Conservation (phyloP, 805 yeast genomes). For the Clavispora phyllophila region DNA sequence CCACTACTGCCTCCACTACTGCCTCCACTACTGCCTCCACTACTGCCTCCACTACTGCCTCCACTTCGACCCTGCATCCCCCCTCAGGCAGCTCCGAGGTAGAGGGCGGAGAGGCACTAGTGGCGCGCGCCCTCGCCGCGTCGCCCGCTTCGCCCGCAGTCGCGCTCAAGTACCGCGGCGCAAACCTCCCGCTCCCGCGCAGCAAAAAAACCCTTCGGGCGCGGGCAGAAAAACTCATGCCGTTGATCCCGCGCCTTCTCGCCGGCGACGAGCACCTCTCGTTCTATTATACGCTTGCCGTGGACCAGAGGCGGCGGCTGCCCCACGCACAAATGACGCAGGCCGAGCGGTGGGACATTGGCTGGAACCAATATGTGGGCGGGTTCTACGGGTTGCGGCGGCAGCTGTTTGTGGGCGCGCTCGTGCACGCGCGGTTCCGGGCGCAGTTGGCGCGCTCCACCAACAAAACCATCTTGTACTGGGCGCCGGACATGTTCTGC, state of each 20-base stretch:
- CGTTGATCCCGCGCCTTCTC: constrained; percentile 36
- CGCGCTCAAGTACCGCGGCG: constrained; percentile 13
- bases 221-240: constrained; percentile 19
- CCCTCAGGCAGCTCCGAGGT: too few relatives aligned
- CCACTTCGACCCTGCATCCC: background rate
- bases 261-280: constrained; percentile 41
- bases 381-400: constrained; percentile 62
- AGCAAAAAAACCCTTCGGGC: constrained; percentile 27
- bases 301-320: constrained; percentile 33
- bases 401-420: constrained; percentile 45
- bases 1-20: background rate
- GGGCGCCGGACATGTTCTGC: constrained; percentile 55
- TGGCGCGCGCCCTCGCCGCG: background rate
- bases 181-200: constrained; percentile 17
- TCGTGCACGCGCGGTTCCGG: constrained; percentile 24
- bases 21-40: background rate
- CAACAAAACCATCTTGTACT: constrained; percentile 50
- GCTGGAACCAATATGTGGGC: constrained; percentile 43
- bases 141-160: constrained; percentile 1
- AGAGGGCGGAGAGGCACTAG: background rate
- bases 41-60: background rate
- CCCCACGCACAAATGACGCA: constrained; percentile 40
- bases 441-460: constrained; percentile 19
- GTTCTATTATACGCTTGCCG: constrained; percentile 47
- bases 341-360: constrained; percentile 42